Conservation (phyloP, 176 grass and related monocot species). For the Saccharum spontaneum region DNA sequence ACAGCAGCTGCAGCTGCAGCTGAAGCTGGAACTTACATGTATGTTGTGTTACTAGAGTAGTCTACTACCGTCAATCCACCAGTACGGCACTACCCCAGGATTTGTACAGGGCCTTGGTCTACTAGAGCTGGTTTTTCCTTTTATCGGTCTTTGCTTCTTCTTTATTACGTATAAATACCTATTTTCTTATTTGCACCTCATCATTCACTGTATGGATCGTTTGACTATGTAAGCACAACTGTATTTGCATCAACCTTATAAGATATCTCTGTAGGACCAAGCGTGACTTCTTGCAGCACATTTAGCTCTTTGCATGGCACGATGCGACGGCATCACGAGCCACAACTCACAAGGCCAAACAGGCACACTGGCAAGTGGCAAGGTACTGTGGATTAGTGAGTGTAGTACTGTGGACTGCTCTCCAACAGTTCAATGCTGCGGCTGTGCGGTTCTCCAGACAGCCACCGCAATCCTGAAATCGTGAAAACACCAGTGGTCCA, state of each 20-base stretch:
- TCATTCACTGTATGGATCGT: not conserved
- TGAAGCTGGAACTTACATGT: constrained; percentile 14
- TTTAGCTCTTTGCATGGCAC: not conserved
- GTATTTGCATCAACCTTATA: not conserved
- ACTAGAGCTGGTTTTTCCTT: not conserved
- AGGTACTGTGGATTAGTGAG: not conserved
- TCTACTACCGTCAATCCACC: not conserved
- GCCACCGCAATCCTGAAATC: not conserved
- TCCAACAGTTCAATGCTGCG: not conserved
- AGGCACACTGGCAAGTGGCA: not conserved
- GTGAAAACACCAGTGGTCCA: not conserved
- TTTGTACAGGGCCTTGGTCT: constrained; percentile 23
- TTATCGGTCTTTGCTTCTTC: not conserved
- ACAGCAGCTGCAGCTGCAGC: constrained; percentile 22
- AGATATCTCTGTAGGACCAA: not conserved
- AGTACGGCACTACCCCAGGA: not conserved
- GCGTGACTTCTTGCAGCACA: not conserved
- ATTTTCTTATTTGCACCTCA: not conserved
- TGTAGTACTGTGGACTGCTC: not conserved
- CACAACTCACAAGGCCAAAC: not conserved
- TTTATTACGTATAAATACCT: too few relatives aligned
- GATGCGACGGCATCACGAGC: not conserved
- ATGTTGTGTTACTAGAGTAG: not conserved
- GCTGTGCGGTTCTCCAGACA: not conserved
- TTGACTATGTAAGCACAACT: not conserved